Base-by-base conservation (phyloP, 768 basidiomycete species). In the Tylopilus vinaceipallidus region DNA sequence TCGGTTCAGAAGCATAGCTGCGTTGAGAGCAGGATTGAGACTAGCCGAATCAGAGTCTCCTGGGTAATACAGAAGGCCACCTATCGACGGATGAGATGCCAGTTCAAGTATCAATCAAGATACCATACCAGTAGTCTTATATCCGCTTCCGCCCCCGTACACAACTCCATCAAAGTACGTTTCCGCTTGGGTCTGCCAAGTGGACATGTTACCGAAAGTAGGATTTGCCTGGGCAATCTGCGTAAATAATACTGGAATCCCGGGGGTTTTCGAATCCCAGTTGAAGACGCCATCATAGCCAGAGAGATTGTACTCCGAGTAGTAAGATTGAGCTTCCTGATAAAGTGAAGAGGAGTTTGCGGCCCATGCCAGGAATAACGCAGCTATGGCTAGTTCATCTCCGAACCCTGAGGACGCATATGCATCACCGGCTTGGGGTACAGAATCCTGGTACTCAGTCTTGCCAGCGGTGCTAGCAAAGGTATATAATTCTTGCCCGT, bases 261-360 rank as follows among this genome's bases (percentile, higher is more conserved):
- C 94, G 2, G 91, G 86, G 1, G 79, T 81, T 65, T 90, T 88
- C 3, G 81, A 79, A 62, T 94, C 94, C 94, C 94, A 98, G 64
- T 94, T 94, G 69, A 93, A 88, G 6, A 87, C 82, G 2, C 73
- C 68, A 38, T 83, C 69, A 29, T 76, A 70, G 1, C 73, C 73
- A 3, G 68, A 65, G 0, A 95, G 73, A 20, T 74, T 65, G 60
- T 80, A 88, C 27, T 79, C 69, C 10, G 69, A 60, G 64, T 83
- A 92, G 61, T 80, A 81, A 7, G 70, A 63, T 61, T 81, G 75
- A 2, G 89, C 89, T 50, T 88, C 79, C 19, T 74, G 62, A 59
- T 83, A 91, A 46, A 79, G 72, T 3, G 73, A 66, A 9, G 80
- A 71, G 1, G 80, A 81, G 48, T 85, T 83, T 26, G 78, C 82